These are phyloP conservation scores for Erythrophleum ivorense DNA, from an alignment of 331 rosid genomes.

Conservation along the genomic window DNA sequence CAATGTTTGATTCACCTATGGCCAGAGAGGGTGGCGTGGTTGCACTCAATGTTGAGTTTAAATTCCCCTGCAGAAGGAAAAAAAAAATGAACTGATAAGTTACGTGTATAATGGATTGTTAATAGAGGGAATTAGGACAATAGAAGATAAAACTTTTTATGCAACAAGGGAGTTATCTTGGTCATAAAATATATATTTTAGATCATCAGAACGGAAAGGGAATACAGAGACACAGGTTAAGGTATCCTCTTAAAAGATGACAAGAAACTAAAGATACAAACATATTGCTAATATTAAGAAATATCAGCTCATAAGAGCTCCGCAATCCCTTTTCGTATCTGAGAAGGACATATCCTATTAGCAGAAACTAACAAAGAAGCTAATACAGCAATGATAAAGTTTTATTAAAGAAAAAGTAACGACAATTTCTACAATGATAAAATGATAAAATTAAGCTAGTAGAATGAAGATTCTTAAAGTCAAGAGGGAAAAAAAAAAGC, in stretches of 20 bases:
- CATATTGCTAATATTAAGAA: background rate
- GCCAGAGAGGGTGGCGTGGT: background rate
- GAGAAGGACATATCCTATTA: too few species aligned
- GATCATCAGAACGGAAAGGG: too few species aligned
- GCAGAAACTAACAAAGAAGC: too few species aligned
- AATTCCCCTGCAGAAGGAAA: background rate
- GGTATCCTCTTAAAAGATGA: background rate
- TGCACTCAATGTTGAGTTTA: background rate
- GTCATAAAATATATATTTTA: background rate
- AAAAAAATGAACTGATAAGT: background rate
- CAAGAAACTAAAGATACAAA: background rate
- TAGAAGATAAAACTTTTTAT: background rate
- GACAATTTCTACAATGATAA: background rate
- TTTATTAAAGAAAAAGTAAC: too few species aligned
- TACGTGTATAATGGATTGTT: background rate
- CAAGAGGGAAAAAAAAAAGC: background rate
- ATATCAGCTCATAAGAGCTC: background rate
- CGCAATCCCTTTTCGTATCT: too few species aligned
- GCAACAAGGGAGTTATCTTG: background rate
- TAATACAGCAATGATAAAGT: too few species aligned
- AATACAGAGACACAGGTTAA: background rate
- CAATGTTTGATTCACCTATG: constrained; percentile 1
- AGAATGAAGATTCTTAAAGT: too few species aligned
- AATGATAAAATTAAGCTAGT: background rate
- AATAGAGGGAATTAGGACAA: background rate